These are phyloP conservation scores for Acer saccharum DNA, from an alignment of 345 rosid genomes.

Conservation along the genomic window DNA sequence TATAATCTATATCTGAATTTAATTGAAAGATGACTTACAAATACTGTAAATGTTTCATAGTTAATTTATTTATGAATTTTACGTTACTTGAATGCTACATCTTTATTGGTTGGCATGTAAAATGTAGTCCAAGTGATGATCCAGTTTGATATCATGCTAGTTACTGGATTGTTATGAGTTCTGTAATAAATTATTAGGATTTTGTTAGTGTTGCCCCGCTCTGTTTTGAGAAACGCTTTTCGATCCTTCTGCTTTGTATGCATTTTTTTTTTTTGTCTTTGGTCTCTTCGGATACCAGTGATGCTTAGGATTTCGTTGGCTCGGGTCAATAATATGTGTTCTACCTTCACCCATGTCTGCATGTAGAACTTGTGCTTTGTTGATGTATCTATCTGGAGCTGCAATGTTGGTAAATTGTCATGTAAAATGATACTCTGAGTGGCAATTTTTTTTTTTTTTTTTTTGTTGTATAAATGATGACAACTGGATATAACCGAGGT, in stretches of 20 bases:
- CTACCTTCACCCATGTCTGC: background rate
- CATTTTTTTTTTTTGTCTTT: background rate
- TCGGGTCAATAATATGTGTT: background rate
- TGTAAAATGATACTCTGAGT: background rate
- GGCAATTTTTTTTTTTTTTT: background rate
- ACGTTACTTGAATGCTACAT: background rate
- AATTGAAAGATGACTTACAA: background rate
- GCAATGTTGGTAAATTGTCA: background rate
- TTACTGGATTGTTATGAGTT: background rate
- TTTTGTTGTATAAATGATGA: background rate
- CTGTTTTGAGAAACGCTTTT: background rate
- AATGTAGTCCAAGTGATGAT: background rate
- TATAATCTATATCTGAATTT: background rate
- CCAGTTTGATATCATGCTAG: background rate
- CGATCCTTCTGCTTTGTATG: background rate
- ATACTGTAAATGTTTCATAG: background rate
- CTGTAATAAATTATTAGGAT: constrained; percentile 3
- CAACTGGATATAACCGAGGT: background rate
- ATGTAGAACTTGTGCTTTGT: background rate
- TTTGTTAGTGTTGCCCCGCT: background rate
- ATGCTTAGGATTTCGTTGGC: background rate
- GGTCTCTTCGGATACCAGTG: background rate
- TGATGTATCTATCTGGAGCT: background rate
- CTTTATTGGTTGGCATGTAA: background rate
- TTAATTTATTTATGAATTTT: background rate